Evolutionary conservation across 1,284 basidiomycete genomes (phyloP), one percentile per base, ranked within the genome.

Genomic region (Exsudoporus floridanus): DNA sequence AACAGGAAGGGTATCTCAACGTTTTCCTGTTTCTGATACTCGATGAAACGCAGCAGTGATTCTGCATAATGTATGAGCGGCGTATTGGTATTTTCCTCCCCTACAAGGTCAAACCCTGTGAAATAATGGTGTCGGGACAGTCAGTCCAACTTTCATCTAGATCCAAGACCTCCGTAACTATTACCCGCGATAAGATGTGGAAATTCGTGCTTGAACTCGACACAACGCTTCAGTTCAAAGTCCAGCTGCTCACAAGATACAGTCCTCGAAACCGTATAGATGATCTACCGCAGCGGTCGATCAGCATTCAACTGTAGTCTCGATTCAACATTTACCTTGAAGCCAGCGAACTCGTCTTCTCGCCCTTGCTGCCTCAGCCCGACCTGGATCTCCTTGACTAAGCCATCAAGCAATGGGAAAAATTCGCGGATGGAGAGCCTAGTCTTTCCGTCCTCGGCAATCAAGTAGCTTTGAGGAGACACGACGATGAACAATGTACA

Each of bases 1-100:
- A 91, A 83, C 38, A 91, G 78, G 66, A 88, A 89, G 0, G 89
- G 89, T 33, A 90, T 81, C n/a, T n/a, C n/a, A n/a, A n/a, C n/a
- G n/a, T n/a, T 50, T 40, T 37, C 44, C 30, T 47, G 53, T 49
- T 78, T 75, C 57, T 81, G 78, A 30, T 80, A 75, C 50, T 78
- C 69, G 36, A 77, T 71, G 71, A 90, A 90, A 30, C 73, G 73
- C 23, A 87, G 72, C 16, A 92, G 73, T 12, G 79, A 75, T 31
- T 81, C 78, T 12, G 82, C 67, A 62, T 90, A 91, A 59, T 84
- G 73, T 13, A 77, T 78, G n/a, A 90, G 74, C 5, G 88, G 83
- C 37, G 77, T 73, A 14, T 81, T 64, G n/a, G 37, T 55, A 61
- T 90, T 84, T 61, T 91, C 88, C 57, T 85, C 77, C 3, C 88